Evolutionary conservation across 2,329 filamentous ascomycete species (phyloP).

Genomic region (Pseudophaeomoniella oleicola): DNA sequence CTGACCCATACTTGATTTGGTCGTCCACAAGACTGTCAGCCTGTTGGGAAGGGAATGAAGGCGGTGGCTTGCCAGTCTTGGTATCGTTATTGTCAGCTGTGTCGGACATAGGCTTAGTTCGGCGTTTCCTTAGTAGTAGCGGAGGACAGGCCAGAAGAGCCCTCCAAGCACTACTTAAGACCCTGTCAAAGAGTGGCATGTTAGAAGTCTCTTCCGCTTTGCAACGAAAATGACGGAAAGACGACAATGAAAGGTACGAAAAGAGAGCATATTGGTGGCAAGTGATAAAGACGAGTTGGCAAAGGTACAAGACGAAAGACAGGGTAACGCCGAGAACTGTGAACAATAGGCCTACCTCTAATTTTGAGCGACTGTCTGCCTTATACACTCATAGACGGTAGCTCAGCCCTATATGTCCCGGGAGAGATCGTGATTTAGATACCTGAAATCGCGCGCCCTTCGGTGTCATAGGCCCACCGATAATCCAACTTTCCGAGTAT

Average conservation of each 20-base stretch:
- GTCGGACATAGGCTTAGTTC: not conserved
- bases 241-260: not conserved
- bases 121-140: not conserved
- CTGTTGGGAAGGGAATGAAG: no score
- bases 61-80: not conserved
- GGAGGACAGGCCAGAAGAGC: no score
- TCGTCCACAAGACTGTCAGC: not conserved
- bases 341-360: no score
- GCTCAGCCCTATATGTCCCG: no score
- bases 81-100: not conserved
- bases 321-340: no score
- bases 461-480: no score
- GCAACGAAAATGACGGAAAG: not conserved
- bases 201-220: not conserved
- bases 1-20: not conserved
- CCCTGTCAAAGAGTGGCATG: not conserved
- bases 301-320: no score
- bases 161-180: no score
- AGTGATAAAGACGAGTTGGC: no score
- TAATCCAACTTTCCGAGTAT: no score
- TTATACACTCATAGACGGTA: not conserved
- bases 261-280: not conserved
- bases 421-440: not conserved
- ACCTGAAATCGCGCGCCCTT: no score
- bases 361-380: not conserved